Evolutionary conservation across 83 land plant genomes (phyloP).

Genomic region (Larix sibirica): DNA sequence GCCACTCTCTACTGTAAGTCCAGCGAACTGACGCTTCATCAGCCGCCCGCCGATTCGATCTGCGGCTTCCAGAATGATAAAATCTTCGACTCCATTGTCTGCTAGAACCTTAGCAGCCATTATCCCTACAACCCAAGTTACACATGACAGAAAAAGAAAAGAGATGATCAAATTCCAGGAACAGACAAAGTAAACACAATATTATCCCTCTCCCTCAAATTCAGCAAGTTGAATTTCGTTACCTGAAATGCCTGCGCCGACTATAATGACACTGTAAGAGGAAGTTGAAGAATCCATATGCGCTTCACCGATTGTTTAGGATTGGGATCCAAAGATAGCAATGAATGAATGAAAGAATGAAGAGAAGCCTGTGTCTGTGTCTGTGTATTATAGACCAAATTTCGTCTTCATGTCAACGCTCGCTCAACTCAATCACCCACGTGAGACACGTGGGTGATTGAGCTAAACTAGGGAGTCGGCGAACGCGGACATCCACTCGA

Average conservation of each 20-base stretch:
- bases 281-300: too few species aligned
- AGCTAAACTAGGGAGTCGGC: too few species aligned
- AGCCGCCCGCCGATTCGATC: conserved; percentile 71
- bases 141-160: neutral
- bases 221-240: neutral
- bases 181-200: neutral
- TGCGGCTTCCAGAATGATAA: conserved; percentile 73
- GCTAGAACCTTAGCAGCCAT: conserved; percentile 66
- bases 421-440: too few species aligned
- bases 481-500: too few species aligned
- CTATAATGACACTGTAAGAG: neutral
- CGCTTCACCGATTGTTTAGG: too few species aligned
- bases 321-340: too few species aligned
- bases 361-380: too few species aligned
- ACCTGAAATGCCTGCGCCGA: conserved; percentile 11
- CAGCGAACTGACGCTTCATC: conserved; percentile 47
- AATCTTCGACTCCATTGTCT: conserved; percentile 63
- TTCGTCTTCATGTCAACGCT: too few species aligned
- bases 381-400: too few species aligned
- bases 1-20: conserved; percentile 62
- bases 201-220: neutral
- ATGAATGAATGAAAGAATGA: too few species aligned
- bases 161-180: too few species aligned
- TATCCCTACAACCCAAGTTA: conserved; percentile 38
- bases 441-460: too few species aligned